Evolutionary conservation across 495 filamentous ascomycete genomes (phyloP), one percentile per base, ranked within the genome.

Genomic region (Neurospora africana): DNA sequence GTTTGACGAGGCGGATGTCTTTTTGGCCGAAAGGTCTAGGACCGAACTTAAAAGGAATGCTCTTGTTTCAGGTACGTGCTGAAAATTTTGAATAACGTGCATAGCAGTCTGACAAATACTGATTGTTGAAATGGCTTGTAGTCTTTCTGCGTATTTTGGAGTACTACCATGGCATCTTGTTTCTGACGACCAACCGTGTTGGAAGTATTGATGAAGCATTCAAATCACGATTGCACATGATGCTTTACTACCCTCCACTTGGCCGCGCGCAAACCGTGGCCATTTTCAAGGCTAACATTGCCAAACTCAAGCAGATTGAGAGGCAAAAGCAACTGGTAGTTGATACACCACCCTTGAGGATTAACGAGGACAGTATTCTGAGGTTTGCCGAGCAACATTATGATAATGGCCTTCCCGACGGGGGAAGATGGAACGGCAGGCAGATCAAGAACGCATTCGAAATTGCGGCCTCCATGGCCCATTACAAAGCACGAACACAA

Each of bases 1-100:
- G 0, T 75, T 89, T 0, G 87, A 89, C 70, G 86, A 90, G 77
- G 86, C 84, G 1, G 87, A 89, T 68, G 81, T 89, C 1, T 90
- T 89, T 71, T 79, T 90, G 0, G 80, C 83, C n/a, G 75, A 44
- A 44, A 44, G 41, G 19, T 44, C 41, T n/a, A 44, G 41, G 19
- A 44, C 41, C 17, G 19, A 44, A 9, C 41, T 44, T 8, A n/a
- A 44, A n/a, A 44, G 41, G 15, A 44, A 44, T 9, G 41, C 41
- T 44, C 41, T 44, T 44, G 41, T 44, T 7, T 44, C 41, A 8
- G 41, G 41, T 44, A 44, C 6, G 41, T 44, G 41, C 6, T n/a
- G 15, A 44, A 8, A 44, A 17, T 19, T 5, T 44, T 44, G 41
- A 8, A 17, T 15, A 13, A 40, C 13, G 39, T 40, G 39, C 13